phyloP scores from a whole-genome alignment of 2,329 filamentous ascomycete species.

The Alternaria viburni region DNA sequence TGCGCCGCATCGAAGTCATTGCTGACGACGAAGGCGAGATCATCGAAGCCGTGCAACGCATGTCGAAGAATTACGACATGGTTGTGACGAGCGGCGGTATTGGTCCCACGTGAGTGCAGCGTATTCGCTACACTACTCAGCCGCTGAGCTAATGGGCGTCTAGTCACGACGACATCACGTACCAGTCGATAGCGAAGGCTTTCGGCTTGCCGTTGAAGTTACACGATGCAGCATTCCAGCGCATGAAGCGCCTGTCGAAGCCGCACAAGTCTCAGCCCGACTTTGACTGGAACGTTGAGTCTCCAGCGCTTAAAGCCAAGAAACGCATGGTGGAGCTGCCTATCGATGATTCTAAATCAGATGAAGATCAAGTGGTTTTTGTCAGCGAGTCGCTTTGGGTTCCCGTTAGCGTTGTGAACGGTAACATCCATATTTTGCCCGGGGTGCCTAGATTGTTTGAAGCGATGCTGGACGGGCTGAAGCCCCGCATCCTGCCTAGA shows the following conservation, averaged over 20 bases:
- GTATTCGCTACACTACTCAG: constrained; percentile 12
- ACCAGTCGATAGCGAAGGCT: constrained; percentile 89
- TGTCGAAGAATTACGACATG: constrained; percentile 91
- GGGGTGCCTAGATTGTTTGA: constrained; percentile 88
- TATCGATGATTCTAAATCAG: constrained; percentile 69
- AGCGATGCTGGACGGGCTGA: constrained; percentile 76
- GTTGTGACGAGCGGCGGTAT: constrained; percentile 96
- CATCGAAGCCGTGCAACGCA: constrained; percentile 81
- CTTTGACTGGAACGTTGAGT: constrained; percentile 86
- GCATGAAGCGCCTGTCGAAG: constrained; percentile 83
- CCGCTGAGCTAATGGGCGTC: constrained; percentile 21
- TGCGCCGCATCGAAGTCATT: constrained; percentile 91
- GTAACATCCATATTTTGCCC: constrained; percentile 90
- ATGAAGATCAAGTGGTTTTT: constrained; percentile 78
- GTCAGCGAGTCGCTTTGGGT: constrained; percentile 86
- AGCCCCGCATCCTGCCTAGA: constrained; percentile 71
- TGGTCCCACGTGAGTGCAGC: constrained; percentile 79
- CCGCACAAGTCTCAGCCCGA: constrained; percentile 73
- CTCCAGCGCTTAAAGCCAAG: constrained; percentile 78
- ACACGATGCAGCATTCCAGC: constrained; percentile 76
- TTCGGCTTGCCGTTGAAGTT: constrained; percentile 78
- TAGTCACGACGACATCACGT: constrained; percentile 97
- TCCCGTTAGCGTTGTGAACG: constrained; percentile 85
- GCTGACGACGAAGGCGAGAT: constrained; percentile 92
- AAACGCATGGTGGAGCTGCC: constrained; percentile 91